A percentile compares a stretch with the other conserved stretches of the same genome.
Conservation (phyloP, 139 green algal species). For the Picochlorum sp. region DNA sequence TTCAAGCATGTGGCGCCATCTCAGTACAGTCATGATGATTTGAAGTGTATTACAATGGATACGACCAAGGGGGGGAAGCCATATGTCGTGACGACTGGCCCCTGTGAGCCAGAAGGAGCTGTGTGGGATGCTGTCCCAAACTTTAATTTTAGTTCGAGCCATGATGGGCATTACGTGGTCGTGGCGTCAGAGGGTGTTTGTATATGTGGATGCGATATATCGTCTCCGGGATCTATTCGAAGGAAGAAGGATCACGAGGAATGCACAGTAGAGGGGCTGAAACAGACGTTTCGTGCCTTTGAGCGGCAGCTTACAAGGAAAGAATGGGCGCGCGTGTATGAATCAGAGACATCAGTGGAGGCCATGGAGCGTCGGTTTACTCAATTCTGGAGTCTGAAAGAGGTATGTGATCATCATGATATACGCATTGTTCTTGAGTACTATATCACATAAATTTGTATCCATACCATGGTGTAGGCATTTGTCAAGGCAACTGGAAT, state of each 20-base stretch:
- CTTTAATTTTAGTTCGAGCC: slow-evolving; percentile 73
- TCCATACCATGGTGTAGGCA: slow-evolving; percentile 12
- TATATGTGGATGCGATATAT: slow-evolving; percentile 70
- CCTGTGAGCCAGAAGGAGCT: background rate
- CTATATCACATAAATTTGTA: no score
- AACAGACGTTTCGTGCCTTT: slow-evolving; percentile 23
- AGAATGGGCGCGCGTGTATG: slow-evolving; percentile 37
- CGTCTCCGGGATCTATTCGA: slow-evolving; percentile 47
- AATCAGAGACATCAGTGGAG: background rate
- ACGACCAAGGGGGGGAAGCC: slow-evolving; percentile 61
- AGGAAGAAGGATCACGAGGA: background rate
- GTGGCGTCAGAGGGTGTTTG: slow-evolving; percentile 58
- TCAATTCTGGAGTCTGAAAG: slow-evolving; percentile 70
- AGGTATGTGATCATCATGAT: slow-evolving; percentile 22
- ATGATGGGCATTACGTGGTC: slow-evolving; percentile 65
- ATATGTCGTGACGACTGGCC: slow-evolving; percentile 24
- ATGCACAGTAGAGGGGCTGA: background rate
- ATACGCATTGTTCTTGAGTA: background rate
- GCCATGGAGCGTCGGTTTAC: slow-evolving; percentile 46
- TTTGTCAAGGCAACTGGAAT: slow-evolving; percentile 71
- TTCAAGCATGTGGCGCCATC: background rate
- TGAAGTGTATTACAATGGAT: slow-evolving; percentile 14
- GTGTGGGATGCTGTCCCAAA: slow-evolving; percentile 41
- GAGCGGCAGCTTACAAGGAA: slow-evolving; percentile 27
- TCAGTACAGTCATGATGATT: background rate